phyloP scores from a whole-genome alignment of 495 filamentous ascomycete species.

The Durotheca rogersii region DNA sequence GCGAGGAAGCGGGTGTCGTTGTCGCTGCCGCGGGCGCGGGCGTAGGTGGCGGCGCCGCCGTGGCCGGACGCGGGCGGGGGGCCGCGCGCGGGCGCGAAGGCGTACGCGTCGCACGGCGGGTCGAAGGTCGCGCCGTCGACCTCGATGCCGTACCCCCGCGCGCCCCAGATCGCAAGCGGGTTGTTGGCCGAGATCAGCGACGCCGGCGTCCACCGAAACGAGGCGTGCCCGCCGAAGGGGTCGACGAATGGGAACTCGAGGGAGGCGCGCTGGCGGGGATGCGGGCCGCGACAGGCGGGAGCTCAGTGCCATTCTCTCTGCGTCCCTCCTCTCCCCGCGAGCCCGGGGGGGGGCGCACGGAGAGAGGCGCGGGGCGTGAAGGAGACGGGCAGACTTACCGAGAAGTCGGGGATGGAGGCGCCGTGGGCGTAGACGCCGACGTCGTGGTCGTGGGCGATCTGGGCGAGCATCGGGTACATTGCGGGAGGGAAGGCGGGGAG shows the following conservation, averaged over 20 bases:
- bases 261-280: constrained; percentile 47
- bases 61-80: no score
- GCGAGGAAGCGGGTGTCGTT: constrained; percentile 31
- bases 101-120: constrained; percentile 43
- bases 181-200: constrained; percentile 41
- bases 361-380: constrained; percentile 5
- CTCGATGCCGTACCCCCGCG: constrained; percentile 40
- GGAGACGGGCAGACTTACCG: constrained; percentile 28
- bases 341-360: no score
- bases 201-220: constrained; percentile 45
- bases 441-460: constrained; percentile 49
- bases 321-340: no score
- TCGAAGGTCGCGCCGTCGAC: constrained; percentile 41
- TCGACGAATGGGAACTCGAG: constrained; percentile 51
- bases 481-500: constrained; percentile 43
- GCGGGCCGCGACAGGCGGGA: no score
- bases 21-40: constrained; percentile 19
- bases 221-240: constrained; percentile 36
- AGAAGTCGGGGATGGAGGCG: constrained; percentile 43
- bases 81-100: neutral
- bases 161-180: constrained; percentile 39
- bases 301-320: no score
- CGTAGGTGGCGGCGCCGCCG: constrained; percentile 36
- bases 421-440: constrained; percentile 39
- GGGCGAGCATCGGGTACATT: constrained; percentile 48